A percentile compares a stretch with the other conserved stretches of the same genome.
Conservation (phyloP, 192 early-diverging fungal genomes). For the Umbelopsis isabellina region DNA sequence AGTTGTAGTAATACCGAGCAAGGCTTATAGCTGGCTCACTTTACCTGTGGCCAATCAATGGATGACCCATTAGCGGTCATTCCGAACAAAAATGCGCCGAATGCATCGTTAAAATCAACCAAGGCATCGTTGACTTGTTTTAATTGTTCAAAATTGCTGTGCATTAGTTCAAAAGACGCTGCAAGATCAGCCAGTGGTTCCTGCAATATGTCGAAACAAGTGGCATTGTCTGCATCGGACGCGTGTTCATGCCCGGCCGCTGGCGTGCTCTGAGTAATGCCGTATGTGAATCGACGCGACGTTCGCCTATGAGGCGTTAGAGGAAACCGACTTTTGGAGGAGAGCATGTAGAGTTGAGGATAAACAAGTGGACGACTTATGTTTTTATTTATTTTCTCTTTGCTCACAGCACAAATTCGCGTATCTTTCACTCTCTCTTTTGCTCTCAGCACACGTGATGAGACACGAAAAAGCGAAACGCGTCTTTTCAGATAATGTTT, state of each 20-base stretch:
- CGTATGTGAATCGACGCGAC: slow-evolving; percentile 20
- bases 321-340: slow-evolving; percentile 18
- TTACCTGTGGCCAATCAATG: slow-evolving; percentile 34
- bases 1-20: background rate
- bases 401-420: background rate
- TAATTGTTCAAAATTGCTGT: slow-evolving; percentile 27
- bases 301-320: slow-evolving; percentile 8
- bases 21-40: background rate
- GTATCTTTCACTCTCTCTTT: no score
- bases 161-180: slow-evolving; percentile 19
- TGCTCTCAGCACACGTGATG: no score
- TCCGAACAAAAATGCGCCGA: slow-evolving; percentile 41
- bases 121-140: slow-evolving; percentile 31
- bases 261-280: background rate
- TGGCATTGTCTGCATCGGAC: slow-evolving; percentile 6
- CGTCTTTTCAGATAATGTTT: no score
- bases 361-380: background rate
- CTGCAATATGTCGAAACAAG: slow-evolving; percentile 12
- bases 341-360: slow-evolving; percentile 2
- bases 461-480: no score
- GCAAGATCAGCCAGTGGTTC: slow-evolving; percentile 11
- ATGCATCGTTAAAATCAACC: slow-evolving; percentile 32
- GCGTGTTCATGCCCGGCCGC: background rate
- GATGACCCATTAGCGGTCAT: slow-evolving; percentile 30
- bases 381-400: slow-evolving; percentile 1